Conservation (phyloP, 208 protist species). For the Wallacemonas sp. region DNA sequence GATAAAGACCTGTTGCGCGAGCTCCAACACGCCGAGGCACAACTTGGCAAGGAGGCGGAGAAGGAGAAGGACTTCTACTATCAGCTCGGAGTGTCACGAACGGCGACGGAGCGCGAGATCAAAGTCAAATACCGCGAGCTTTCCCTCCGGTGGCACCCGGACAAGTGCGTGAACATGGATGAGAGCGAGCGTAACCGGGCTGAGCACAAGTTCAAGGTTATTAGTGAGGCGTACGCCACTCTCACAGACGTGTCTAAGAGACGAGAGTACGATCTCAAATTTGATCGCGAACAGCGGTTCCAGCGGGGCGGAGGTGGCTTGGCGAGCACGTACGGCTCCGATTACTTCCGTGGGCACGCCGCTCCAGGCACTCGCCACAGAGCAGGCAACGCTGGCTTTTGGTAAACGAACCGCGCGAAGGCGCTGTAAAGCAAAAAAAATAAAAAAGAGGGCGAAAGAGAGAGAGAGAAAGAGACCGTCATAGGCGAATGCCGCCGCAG, state of each 20-base stretch:
- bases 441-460: too few relatives aligned
- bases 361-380: constrained; percentile 34
- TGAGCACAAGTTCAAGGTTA: constrained; percentile 91
- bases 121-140: constrained; percentile 89
- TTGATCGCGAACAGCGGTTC: constrained; percentile 49
- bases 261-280: constrained; percentile 84
- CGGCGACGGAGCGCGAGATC: constrained; percentile 73
- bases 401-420: constrained; percentile 42
- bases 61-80: constrained; percentile 90
- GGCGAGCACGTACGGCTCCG: constrained; percentile 40
- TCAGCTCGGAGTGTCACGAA: constrained; percentile 74
- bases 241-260: constrained; percentile 74
- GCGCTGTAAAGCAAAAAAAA: too few relatives aligned
- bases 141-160: constrained; percentile 88
- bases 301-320: constrained; percentile 40
- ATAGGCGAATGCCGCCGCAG: too few relatives aligned
- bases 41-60: constrained; percentile 74
- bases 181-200: constrained; percentile 67
- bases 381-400: constrained; percentile 44
- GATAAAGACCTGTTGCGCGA: constrained; percentile 74
- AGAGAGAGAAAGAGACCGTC: too few relatives aligned
- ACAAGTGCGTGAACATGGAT: constrained; percentile 82
- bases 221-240: constrained; percentile 83
- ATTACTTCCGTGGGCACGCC: constrained; percentile 21
- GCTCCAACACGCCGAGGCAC: constrained; percentile 66